Evolutionary conservation across 306 rosid genomes (phyloP).

Genomic region (Rosa multiflora): DNA sequence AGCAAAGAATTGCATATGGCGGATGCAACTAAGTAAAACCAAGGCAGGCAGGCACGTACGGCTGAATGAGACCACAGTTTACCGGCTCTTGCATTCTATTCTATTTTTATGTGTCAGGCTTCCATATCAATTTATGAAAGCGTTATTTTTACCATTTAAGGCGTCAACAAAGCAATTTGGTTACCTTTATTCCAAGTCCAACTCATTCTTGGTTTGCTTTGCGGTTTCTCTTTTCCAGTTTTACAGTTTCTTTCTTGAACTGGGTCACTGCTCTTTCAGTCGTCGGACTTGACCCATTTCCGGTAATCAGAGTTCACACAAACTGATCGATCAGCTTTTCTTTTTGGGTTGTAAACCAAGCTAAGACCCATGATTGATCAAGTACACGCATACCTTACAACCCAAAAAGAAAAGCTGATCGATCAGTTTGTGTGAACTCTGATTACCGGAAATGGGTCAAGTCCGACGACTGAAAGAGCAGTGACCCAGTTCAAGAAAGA

Average conservation of each 20-base stretch:
- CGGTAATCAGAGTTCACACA: not conserved
- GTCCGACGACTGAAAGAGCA: too few species aligned
- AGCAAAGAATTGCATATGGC: not conserved
- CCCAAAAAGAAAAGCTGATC: too few species aligned
- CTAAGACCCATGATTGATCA: too few species aligned
- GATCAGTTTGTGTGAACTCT: too few species aligned
- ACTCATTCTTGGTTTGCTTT: not conserved
- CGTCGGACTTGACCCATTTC: constrained; percentile 6
- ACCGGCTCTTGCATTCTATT: not conserved
- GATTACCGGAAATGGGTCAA: too few species aligned
- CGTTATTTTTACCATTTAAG: not conserved
- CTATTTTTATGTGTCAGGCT: not conserved
- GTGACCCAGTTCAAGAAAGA: too few species aligned
- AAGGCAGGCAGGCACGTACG: constrained; percentile 11
- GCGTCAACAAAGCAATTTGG: not conserved
- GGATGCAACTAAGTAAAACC: not conserved
- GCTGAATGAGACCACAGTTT: constrained; percentile 2
- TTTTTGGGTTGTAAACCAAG: constrained; percentile 12
- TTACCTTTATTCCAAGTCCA: not conserved
- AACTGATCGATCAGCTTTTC: constrained; percentile 3
- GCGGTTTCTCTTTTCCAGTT: not conserved
- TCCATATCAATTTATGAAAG: not conserved
- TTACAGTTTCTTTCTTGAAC: not conserved
- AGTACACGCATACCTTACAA: too few species aligned
- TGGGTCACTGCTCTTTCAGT: constrained; percentile 2